Base-by-base conservation (phyloP, 208 protist genomes). In the Wallacemonas sp. region DNA sequence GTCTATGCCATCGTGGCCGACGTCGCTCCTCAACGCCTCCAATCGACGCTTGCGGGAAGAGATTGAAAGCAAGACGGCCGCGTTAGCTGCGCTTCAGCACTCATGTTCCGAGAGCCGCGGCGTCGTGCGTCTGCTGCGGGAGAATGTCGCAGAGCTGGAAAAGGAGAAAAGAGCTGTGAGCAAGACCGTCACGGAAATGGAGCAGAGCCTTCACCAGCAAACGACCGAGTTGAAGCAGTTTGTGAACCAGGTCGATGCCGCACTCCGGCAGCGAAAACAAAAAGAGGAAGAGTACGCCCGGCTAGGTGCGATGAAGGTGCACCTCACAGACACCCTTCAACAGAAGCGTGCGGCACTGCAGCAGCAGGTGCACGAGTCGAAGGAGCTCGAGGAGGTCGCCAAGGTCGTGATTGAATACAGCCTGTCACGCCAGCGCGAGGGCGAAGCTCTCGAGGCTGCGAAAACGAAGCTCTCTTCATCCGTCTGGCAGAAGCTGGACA, bases 31-130 rank as follows among this genome's bases (percentile, higher is more conserved):
- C 21, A 92, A 83, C 57, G 72, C 78, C 30, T 72, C 76, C 32
- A 95, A 95, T 69, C 80, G 77, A 43, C 57, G 30, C 23, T 49
- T 95, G 30, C 83, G 60, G 34, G 79, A 84, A 24, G 55, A 65
- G 19, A 62, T 87, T 30, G 77, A 81, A 34, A 32, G 62, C 32
- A 46, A 75, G 21, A 73, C 71, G 5, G 36, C 63, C 3, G 57
- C 78, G 3, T 30, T 92, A 1, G 52, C 61, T 27, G 80, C 71
- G 2, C 55, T 82, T 24, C 70, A 77, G 27, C 62, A 71, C 5
- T 62, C 70, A n/a, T 52, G 69, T 27, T 58, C 12, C 9, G 83
- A 94, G 38, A 32, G 81, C 49, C 72, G 76, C 11, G 77, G 81
- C 14, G 76, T 78, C 0, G 61, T 84, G 24, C 61, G 34, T 2